Evolutionary conservation across 768 basidiomycete genomes (phyloP).

Genomic region (Podaxis sp.): DNA sequence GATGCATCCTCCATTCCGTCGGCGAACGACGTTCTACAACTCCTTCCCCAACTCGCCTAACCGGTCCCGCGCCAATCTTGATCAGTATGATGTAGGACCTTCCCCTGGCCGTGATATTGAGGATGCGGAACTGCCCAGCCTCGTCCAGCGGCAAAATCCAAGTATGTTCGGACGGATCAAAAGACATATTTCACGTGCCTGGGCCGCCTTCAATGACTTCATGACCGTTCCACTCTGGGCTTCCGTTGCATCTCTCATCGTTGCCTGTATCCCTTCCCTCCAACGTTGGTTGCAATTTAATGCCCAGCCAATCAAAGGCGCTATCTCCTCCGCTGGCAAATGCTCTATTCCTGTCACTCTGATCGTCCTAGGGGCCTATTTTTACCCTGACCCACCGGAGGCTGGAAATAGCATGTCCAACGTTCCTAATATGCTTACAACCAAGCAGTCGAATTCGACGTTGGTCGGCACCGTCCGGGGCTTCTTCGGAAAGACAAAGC

Average conservation of each 20-base stretch:
- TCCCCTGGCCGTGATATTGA: constrained; percentile 14
- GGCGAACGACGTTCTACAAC: constrained; percentile 51
- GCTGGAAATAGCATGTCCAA: constrained; percentile 1
- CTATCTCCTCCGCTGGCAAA: constrained; percentile 64
- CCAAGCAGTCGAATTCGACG: background rate
- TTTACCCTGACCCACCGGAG: constrained; percentile 48
- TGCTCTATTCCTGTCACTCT: constrained; percentile 89
- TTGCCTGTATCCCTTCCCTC: constrained; percentile 74
- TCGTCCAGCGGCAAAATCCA: background rate
- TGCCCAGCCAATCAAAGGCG: constrained; percentile 65
- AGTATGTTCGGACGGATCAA: constrained; percentile 22
- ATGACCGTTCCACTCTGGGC: constrained; percentile 92
- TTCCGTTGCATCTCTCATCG: constrained; percentile 68
- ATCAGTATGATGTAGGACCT: constrained; percentile 24
- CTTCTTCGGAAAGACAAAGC: constrained; percentile 2
- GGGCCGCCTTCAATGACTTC: constrained; percentile 57
- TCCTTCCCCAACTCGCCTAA: constrained; percentile 66
- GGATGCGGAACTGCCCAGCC: constrained; percentile 18
- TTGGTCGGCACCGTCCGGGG: background rate
- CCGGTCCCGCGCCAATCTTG: constrained; percentile 35
- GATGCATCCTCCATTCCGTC: constrained; percentile 18
- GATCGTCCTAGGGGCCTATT: constrained; percentile 92
- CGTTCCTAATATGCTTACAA: background rate
- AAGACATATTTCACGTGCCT: constrained; percentile 27
- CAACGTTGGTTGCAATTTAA: constrained; percentile 69